Percentiles rank a stretch among this genome's conserved stretches.
Evolutionary conservation across 2,329 filamentous ascomycete genomes (phyloP).

Genomic region (Fusarium transvaalense): DNA sequence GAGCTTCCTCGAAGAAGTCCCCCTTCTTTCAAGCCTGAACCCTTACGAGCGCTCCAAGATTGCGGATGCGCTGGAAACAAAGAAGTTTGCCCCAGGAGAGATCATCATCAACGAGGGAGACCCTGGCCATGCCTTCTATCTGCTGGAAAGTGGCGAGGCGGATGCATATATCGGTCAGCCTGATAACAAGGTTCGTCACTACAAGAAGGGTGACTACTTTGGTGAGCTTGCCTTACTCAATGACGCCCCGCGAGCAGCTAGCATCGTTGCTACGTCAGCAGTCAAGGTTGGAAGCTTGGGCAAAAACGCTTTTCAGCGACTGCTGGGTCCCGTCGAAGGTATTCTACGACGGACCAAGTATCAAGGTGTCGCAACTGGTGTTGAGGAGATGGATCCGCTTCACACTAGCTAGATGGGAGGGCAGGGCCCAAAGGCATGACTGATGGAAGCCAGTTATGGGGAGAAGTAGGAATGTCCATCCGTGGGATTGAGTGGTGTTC

Average conservation of each 20-base stretch:
- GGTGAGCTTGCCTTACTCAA: slow-evolving; percentile 94
- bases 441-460: neutral
- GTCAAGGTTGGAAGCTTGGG: slow-evolving; percentile 94
- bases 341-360: slow-evolving; percentile 88
- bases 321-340: slow-evolving; percentile 91
- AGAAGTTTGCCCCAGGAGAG: slow-evolving; percentile 83
- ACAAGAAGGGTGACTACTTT: slow-evolving; percentile 95
- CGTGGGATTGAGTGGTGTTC: slow-evolving; percentile 17
- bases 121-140: slow-evolving; percentile 89
- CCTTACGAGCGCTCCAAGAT: slow-evolving; percentile 97
- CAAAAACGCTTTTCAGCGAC: slow-evolving; percentile 93
- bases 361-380: slow-evolving; percentile 69
- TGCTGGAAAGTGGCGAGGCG: slow-evolving; percentile 88
- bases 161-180: slow-evolving; percentile 85
- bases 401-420: slow-evolving; percentile 53
- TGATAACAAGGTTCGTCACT: slow-evolving; percentile 79
- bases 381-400: slow-evolving; percentile 77
- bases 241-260: slow-evolving; percentile 92
- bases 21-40: slow-evolving; percentile 84
- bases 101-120: slow-evolving; percentile 93
- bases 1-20: slow-evolving; percentile 94
- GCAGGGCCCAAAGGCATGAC: neutral
- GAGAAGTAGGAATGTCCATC: slow-evolving; percentile 8
- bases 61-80: slow-evolving; percentile 92
- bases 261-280: slow-evolving; percentile 83